Base-by-base conservation (phyloP, 2,329 filamentous ascomycete species). In the Monascus ruber region DNA sequence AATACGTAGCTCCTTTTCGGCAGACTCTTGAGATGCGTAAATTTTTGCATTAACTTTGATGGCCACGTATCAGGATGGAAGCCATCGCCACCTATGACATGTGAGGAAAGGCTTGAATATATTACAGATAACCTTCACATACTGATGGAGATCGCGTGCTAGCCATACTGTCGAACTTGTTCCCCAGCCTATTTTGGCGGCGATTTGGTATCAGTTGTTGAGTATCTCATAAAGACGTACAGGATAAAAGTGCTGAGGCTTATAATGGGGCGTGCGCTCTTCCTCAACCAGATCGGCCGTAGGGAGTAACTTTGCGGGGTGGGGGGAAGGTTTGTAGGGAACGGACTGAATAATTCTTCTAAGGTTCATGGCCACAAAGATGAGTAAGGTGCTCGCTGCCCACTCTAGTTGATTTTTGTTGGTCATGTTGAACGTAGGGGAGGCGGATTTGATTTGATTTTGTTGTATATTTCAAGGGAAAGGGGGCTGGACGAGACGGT, bases 111-210 rank as follows among this genome's bases (percentile, higher is more conserved):
- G 17, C 17, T 17, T 17, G 17, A 17, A 17, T 17, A 17, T 17
- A 17, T 17, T 17, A 17, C 17, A 37, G 26, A 35, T 26, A 27
- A 31, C 35, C 8, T 42, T 34, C 10, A 47, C 45, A 27, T 50
- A 51, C 48, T 47, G 44, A 8, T 52, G 29, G 4, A 52, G 38
- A 44, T 61, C 53, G n/a, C 40, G 52, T 36, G 60, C 60, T 26
- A 66, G 51, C 62, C 63, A 67, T 24, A 66, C 63, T 4, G 63
- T 66, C 28, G 62, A 66, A 26, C 49, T 55, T 24, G 52, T 54
- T 25, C 62, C 63, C 53, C 54, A 65, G 33, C 62, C 63, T 17
- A 66, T 46, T 47, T 66, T 66, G 10, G 56, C 53, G 4, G 58
- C 40, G 2, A 66, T 50, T 43, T 63, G 48, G 41, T 66, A 66